Conservation (phyloP, 306 rosid genomes). For the Canavalia gladiata region DNA sequence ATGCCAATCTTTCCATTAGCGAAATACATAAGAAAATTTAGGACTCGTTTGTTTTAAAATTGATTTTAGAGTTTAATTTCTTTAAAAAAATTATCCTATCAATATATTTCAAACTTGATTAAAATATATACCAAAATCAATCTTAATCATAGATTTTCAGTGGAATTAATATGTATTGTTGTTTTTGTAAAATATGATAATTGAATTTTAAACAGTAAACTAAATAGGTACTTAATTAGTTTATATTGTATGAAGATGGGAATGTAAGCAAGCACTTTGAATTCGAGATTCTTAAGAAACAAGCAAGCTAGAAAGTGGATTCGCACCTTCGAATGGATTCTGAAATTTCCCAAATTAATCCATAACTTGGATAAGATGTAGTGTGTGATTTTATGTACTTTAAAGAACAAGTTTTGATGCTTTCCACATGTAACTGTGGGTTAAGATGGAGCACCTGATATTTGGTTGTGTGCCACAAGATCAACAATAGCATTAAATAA, state of each 20-base stretch:
- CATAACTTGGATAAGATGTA: neutral
- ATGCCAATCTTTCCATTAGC: neutral
- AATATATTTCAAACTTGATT: too few species aligned
- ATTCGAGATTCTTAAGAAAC: neutral
- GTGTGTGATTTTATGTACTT: neutral
- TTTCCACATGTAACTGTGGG: neutral
- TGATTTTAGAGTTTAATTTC: too few species aligned
- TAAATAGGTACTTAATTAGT: neutral
- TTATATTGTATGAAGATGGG: neutral
- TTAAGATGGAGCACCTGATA: neutral
- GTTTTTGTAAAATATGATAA: too few species aligned
- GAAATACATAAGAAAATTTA: neutral
- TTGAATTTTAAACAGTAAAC: too few species aligned
- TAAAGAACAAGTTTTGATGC: neutral
- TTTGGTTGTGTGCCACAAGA: neutral
- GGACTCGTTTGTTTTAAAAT: too few species aligned
- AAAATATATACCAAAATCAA: too few species aligned
- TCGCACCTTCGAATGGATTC: neutral
- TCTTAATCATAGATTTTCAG: too few species aligned
- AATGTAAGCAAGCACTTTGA: neutral
- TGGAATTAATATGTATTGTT: too few species aligned
- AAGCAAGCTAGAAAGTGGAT: conserved; percentile 19
- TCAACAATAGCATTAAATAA: neutral
- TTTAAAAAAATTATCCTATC: too few species aligned
- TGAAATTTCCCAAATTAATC: neutral